Conservation (phyloP, 2,329 filamentous ascomycete genomes). For the Zymoseptoria tritici region DNA sequence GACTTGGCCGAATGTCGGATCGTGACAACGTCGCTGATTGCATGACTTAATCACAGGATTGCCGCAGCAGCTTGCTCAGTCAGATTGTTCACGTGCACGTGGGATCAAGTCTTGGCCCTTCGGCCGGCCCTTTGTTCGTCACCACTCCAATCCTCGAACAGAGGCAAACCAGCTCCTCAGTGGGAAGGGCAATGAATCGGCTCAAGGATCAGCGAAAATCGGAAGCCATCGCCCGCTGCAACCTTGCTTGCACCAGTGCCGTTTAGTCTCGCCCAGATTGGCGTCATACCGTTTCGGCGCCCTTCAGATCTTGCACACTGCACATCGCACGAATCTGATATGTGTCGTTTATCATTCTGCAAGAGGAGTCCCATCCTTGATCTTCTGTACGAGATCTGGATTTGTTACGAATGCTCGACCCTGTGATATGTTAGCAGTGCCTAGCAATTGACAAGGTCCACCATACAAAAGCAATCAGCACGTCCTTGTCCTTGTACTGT, state of each 20-base stretch:
- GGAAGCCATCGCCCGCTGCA: no score
- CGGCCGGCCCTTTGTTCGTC: no score
- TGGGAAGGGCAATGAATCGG: no score
- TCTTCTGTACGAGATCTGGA: conserved; percentile 41
- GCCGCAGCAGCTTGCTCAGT: neutral
- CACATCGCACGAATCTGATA: no score
- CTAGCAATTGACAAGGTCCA: neutral
- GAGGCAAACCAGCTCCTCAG: no score
- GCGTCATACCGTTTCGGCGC: no score
- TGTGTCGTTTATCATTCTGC: conserved; percentile 29
- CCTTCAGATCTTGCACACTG: no score
- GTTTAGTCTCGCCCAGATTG: no score
- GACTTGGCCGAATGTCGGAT: neutral
- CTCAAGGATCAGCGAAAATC: no score
- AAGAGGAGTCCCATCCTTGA: conserved; percentile 37
- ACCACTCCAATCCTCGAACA: no score
- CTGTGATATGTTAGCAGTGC: neutral
- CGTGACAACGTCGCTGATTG: neutral
- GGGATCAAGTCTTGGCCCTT: no score
- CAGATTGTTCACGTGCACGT: neutral
- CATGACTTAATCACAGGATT: neutral
- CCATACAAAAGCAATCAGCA: conserved; percentile 39
- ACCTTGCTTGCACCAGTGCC: no score
- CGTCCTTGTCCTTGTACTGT: conserved; percentile 34
- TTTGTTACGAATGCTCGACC: conserved; percentile 42